Evolutionary conservation across 441 rosid species (phyloP), one percentile per base, ranked within the genome.

Genomic region (Pelargonium cotyledonis): DNA sequence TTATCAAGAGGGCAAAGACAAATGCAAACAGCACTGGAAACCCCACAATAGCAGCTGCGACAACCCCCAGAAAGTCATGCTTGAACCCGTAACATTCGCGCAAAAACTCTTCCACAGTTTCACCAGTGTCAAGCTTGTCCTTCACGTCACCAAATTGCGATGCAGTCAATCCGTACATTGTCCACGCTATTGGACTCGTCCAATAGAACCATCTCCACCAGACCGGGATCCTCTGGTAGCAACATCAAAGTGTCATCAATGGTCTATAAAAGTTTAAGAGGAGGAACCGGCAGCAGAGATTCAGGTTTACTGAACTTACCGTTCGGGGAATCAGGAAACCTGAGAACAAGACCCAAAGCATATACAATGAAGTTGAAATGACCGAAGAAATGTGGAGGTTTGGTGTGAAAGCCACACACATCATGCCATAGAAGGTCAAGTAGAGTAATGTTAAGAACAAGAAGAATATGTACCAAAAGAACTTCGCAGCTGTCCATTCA

Each of bases 161-260:
- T 67, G 81, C 83, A 64, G 85, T 72, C 60, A 89, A 60, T 68
- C 98, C 98, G 57, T 92, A 88, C 47, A 92, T 12, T 23, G 91
- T 85, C 92, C 92, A 89, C 1, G 95, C 63, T 23, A 88, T 58
- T 0, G 96, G 98, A 61, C 90, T 88, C 0, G 65, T 61, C 95
- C 98, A 88, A 68, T 77, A 88, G 80, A 87, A 85, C 96, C 97
- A 92, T 67, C 83, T 89, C 96, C 96, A 92, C 97, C 96, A 89
- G 1, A 80, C 51, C 0, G 98, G 96, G 53, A 88, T 83, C 72
- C 91, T 87, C 98, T 92, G 88, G 73, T 31, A 76, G 64, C 12
- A 26, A 16, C 0, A 53, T 18, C 7, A 51, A 7, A 18, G 35
- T 1, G 26, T 51, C 38, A 16, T 49, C 51, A 23, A 11, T 58